Conservation (phyloP, 768 basidiomycete species). For the Amanita pseudoporphyria region DNA sequence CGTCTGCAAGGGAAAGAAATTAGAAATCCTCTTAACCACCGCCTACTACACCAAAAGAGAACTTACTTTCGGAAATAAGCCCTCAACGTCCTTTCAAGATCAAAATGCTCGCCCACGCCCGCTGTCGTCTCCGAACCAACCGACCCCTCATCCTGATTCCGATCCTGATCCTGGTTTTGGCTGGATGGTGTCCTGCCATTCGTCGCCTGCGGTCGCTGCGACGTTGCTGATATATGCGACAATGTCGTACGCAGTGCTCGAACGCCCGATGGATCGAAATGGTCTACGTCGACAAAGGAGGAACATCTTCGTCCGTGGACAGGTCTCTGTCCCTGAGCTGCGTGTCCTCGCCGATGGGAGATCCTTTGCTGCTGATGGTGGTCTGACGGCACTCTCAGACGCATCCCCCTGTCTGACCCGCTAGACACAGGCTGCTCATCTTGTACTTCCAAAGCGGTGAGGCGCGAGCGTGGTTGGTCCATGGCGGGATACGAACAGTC, state of each 20-base stretch:
- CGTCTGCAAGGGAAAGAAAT: constrained; percentile 23
- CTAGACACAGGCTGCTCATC: not conserved
- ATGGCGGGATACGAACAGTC: not conserved
- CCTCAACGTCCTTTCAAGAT: constrained; percentile 27
- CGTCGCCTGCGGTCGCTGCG: not conserved
- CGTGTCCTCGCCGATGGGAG: not conserved
- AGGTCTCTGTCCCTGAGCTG: not conserved
- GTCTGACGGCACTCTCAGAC: not conserved
- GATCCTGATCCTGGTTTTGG: not conserved
- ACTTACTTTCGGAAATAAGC: constrained; percentile 23
- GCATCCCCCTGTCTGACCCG: not conserved
- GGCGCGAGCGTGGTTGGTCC: not conserved
- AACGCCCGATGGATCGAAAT: constrained; percentile 48
- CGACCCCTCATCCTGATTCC: constrained; percentile 9
- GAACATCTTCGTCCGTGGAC: not conserved
- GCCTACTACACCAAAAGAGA: constrained; percentile 1
- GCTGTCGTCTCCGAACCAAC: constrained; percentile 18
- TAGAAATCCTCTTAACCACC: not conserved
- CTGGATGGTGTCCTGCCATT: not conserved
- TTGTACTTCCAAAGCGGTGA: not conserved
- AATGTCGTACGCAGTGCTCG: constrained; percentile 27
- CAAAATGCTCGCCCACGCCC: constrained; percentile 19
- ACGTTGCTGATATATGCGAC: constrained; percentile 15
- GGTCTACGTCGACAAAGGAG: constrained; percentile 32
- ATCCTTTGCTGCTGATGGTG: no score